Conservation (phyloP, 2,329 filamentous ascomycete genomes). For the Xylariaceae sp. region DNA sequence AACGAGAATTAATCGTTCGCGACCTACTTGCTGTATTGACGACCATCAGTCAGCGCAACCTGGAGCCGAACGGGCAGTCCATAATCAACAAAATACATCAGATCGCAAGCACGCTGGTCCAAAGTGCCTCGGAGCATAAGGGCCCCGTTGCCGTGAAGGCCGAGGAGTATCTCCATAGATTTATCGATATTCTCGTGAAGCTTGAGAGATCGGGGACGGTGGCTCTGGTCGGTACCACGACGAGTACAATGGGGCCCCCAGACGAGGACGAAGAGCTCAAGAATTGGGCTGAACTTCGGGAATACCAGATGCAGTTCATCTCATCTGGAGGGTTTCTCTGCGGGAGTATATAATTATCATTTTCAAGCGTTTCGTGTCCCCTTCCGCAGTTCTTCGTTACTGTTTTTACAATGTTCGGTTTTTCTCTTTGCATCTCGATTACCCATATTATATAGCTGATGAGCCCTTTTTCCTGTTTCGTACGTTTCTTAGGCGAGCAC, state of each 20-base stretch:
- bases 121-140: constrained; percentile 48
- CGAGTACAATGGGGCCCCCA: constrained; percentile 42
- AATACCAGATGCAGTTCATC: constrained; percentile 69
- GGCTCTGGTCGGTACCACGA: constrained; percentile 27
- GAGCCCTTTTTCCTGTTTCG: too few relatives aligned
- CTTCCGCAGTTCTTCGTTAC: too few relatives aligned
- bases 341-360: constrained; percentile 11
- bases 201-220: constrained; percentile 59
- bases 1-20: constrained; percentile 76
- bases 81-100: constrained; percentile 79
- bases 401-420: too few relatives aligned
- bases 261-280: constrained; percentile 72
- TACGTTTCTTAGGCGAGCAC: too few relatives aligned
- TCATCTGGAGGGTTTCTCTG: constrained; percentile 53
- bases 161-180: constrained; percentile 65
- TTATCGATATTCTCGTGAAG: constrained; percentile 68
- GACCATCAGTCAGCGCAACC: constrained; percentile 75
- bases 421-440: too few relatives aligned
- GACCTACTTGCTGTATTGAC: constrained; percentile 69
- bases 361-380: too few relatives aligned
- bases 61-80: constrained; percentile 64
- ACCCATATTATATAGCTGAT: too few relatives aligned
- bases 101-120: constrained; percentile 73
- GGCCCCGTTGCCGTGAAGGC: constrained; percentile 49
- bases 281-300: constrained; percentile 72